A percentile compares a stretch with the other conserved stretches of the same genome.
Conservation (phyloP, 768 basidiomycete genomes). For the Calocera cornea region DNA sequence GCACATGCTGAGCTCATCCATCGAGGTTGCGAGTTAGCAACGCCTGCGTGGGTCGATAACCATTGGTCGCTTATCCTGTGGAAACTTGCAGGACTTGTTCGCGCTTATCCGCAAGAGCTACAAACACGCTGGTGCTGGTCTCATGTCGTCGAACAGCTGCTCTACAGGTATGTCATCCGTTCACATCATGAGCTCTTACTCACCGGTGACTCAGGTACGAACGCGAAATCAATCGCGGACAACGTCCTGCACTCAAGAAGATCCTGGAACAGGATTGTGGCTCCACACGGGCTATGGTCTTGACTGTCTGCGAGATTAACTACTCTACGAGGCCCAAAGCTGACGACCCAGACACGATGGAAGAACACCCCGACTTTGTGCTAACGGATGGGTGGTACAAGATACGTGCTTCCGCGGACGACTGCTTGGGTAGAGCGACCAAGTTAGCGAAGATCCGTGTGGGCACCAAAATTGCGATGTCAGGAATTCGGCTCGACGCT, state of each 20-base stretch:
- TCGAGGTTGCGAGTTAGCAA: slow-evolving; percentile 53
- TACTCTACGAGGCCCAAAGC: slow-evolving; percentile 34
- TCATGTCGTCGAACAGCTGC: slow-evolving; percentile 68
- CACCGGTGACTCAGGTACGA: slow-evolving; percentile 50
- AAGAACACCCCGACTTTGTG: slow-evolving; percentile 52
- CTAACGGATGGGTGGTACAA: slow-evolving; percentile 98
- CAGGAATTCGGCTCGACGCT: slow-evolving; percentile 58
- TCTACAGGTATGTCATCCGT: slow-evolving; percentile 58
- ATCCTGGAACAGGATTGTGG: slow-evolving; percentile 76
- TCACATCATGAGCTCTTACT: background rate
- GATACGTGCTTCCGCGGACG: slow-evolving; percentile 62
- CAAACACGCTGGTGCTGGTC: slow-evolving; percentile 68
- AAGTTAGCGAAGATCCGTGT: slow-evolving; percentile 49
- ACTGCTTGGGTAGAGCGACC: slow-evolving; percentile 55
- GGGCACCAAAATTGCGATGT: slow-evolving; percentile 72
- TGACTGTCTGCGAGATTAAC: slow-evolving; percentile 64
- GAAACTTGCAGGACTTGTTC: slow-evolving; percentile 82
- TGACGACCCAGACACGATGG: slow-evolving; percentile 28
- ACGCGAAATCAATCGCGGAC: slow-evolving; percentile 62
- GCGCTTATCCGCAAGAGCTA: slow-evolving; percentile 47
- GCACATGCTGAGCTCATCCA: slow-evolving; percentile 43
- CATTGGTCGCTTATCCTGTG: slow-evolving; percentile 85
- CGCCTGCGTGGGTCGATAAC: slow-evolving; percentile 75
- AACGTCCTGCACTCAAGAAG: slow-evolving; percentile 67
- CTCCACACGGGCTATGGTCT: slow-evolving; percentile 63